Evolutionary conservation across 2,329 filamentous ascomycete species (phyloP), one percentile per base, ranked within the genome.

Genomic region (Penicillium polonicum): DNA sequence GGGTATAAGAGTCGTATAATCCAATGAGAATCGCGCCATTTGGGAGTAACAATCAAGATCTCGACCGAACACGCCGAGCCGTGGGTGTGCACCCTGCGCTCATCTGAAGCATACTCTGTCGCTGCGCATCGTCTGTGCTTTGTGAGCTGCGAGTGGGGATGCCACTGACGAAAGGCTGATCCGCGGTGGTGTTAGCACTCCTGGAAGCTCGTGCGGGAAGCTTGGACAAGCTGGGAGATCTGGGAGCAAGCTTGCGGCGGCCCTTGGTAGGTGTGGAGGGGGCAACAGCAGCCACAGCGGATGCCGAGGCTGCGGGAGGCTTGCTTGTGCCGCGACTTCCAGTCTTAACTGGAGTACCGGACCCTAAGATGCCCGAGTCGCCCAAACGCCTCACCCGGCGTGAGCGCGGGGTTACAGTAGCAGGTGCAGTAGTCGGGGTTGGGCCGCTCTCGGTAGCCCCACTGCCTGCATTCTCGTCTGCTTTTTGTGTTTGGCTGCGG

Each of bases 51-150:
- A 21, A 55, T 69, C 58, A 72, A 51, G 63, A 51, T 49, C 70
- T 63, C 35, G 67, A 62, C 36, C 72, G 72, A 45, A 75, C 65
- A 39, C 71, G 68, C 43, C 68, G 68, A 54, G 71, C 70, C 59
- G 70, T 70, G 35, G 72, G 73, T 1, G 72, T 75, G 50, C 70
- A 73, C 41, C 72, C 73, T n/a, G 73, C 72, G 52, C 66, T 70
- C 23, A 70, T 61, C 60, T 72, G 68, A 46, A 72, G 57, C 36
- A 70, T 60, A 58, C 57, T 72, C 50, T 69, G 67, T 15, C 51
- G 23, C 56, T 61, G 43, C 44, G 19, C 59, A 44, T 63, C 59
- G 29, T 62, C 61, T 38, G 58, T 52, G 63, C 52, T 50, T 48
- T 55, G 58, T n/a, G 59, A 62, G 39, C 57, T 62, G 36, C 57